Evolutionary conservation across 768 basidiomycete genomes (phyloP), one percentile per base, ranked within the genome.

Genomic region (Galerina marginata): DNA sequence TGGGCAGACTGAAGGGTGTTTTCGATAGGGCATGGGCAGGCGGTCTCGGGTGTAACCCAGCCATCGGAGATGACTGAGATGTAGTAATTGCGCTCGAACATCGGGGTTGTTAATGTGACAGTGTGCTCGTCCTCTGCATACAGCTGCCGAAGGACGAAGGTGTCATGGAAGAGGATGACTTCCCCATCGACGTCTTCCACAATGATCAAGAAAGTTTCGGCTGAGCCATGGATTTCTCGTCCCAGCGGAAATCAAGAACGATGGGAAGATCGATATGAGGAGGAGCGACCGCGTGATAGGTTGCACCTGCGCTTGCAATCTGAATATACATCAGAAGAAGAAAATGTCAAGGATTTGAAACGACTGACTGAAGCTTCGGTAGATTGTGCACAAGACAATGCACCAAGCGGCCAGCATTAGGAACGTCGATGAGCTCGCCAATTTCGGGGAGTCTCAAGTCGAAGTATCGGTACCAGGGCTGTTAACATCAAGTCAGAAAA

Each of bases 151-250:
- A 99, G 88, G 51, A 96, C 78, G 79, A 98, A 99, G 20, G 85
- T 85, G 69, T 99, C 96, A 64, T 95, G 92, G 85, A 95, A 98
- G 33, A 99, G 89, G 58, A 99, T 89, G 62, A 93, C 86, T 73
- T 99, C 97, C 48, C 97, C 97, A 64, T 99, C 96, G 26, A 98
- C 95, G 67, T 99, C 96, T 73, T 98, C 96, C 25, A 99, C 95
- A 25, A 96, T 72, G n/a, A 99, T 94, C 72, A 91, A 85, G 83
- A 99, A 99, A 0, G 91, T 88, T 74, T 99, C 95, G 0, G 93
- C 88, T 0, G 81, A 74, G 4, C 95, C 93, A 65, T 99, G 96
- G 6, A 95, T 73, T 93, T 93, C 68, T 95, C 93, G 39, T 98
- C 96, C 97, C 97, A 99, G 46, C 90, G 86, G 86, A 99, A 99